Evolutionary conservation across 1,284 basidiomycete species (phyloP).

Genomic region (Ceratobasidium sp.): DNA sequence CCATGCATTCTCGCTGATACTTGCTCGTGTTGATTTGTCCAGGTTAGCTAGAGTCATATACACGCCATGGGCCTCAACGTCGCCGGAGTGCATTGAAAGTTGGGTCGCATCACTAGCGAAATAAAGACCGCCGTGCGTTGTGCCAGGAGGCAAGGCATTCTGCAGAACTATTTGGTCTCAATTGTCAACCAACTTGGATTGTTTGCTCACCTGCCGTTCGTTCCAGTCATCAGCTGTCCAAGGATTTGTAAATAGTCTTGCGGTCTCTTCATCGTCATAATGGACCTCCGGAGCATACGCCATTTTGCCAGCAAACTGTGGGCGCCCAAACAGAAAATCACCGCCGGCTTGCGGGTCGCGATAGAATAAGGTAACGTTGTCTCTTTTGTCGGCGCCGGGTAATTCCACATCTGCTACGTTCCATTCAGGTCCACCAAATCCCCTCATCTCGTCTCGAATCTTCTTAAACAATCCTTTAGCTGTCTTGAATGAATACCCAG

Average conservation of each 20-base stretch:
- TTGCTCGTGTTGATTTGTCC: slow-evolving; percentile 31
- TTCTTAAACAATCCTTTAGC: slow-evolving; percentile 3
- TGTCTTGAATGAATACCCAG: not conserved
- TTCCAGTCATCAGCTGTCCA: slow-evolving; percentile 1
- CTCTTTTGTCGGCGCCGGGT: not conserved
- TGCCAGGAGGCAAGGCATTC: slow-evolving; percentile 18
- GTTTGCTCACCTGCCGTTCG: not conserved
- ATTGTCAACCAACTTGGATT: not conserved
- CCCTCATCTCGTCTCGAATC: not conserved
- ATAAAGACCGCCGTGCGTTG: slow-evolving; percentile 15
- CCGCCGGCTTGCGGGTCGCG: not conserved
- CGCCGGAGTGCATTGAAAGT: slow-evolving; percentile 29
- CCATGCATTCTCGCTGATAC: slow-evolving; percentile 31
- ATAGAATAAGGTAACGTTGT: not conserved
- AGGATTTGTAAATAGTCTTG: not conserved
- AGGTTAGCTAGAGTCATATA: slow-evolving; percentile 33
- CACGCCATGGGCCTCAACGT: slow-evolving; percentile 30
- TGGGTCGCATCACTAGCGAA: slow-evolving; percentile 29
- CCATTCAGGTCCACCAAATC: slow-evolving; percentile 18
- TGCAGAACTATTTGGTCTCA: not conserved
- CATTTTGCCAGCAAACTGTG: slow-evolving; percentile 17
- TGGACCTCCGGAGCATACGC: not conserved
- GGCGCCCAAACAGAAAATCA: not conserved
- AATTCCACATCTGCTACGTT: not conserved
- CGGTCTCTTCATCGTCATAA: not conserved